phyloP scores from a whole-genome alignment of 352 stramenopile genomes.

The Detonula confervacea region DNA sequence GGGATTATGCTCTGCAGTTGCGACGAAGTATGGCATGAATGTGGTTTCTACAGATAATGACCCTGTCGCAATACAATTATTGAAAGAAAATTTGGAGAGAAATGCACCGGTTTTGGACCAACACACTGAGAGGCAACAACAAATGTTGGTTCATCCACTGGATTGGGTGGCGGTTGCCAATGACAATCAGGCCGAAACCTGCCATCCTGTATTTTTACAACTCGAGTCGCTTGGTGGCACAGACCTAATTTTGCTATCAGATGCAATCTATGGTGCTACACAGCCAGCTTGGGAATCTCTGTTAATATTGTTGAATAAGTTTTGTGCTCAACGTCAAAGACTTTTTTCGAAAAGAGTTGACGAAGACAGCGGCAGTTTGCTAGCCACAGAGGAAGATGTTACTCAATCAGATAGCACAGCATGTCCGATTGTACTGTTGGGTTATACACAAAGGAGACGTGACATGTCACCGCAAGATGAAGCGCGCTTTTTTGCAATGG shows the following conservation, averaged over 20 bases:
- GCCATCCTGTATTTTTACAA: slow-evolving; percentile 30
- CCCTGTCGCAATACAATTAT: slow-evolving; percentile 13
- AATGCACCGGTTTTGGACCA: slow-evolving; percentile 10
- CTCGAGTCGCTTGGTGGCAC: slow-evolving; percentile 20
- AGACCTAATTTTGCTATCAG: slow-evolving; percentile 31
- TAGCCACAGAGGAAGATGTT: not conserved
- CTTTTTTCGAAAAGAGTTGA: not conserved
- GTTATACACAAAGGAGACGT: slow-evolving; percentile 31
- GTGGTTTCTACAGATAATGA: slow-evolving; percentile 41
- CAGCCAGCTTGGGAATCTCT: slow-evolving; percentile 23
- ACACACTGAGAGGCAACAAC: not conserved
- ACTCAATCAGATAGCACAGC: not conserved
- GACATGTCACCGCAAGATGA: slow-evolving; percentile 34
- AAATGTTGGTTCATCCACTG: slow-evolving; percentile 10
- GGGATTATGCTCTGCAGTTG: slow-evolving; percentile 31
- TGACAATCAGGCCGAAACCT: slow-evolving; percentile 1
- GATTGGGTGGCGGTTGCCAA: slow-evolving; percentile 18
- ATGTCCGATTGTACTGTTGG: slow-evolving; percentile 21
- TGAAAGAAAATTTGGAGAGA: slow-evolving; percentile 36
- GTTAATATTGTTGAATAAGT: slow-evolving; percentile 22
- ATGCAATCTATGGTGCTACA: slow-evolving; percentile 35
- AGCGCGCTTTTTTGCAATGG: slow-evolving; percentile 21
- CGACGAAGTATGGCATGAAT: slow-evolving; percentile 35
- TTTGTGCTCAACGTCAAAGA: slow-evolving; percentile 17
- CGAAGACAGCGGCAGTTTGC: not conserved